Evolutionary conservation across 768 basidiomycete species (phyloP).

Genomic region (Xerocomus spinulosus): DNA sequence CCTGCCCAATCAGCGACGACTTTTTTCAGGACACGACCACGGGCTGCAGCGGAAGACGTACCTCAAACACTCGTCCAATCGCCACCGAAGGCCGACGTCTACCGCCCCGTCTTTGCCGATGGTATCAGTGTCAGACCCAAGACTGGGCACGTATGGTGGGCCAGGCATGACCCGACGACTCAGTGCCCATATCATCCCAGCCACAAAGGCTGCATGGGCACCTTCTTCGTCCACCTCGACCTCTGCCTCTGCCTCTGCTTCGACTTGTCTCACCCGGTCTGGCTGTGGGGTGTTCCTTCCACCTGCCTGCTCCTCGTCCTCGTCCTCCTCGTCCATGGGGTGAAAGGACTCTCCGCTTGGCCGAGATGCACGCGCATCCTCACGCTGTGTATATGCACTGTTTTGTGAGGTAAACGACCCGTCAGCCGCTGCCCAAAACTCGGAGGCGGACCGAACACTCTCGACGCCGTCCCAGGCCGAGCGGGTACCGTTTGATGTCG

Average conservation of each 20-base stretch:
- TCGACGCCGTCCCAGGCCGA: conserved; percentile 30
- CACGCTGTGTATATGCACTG: conserved; percentile 9
- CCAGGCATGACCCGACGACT: conserved; percentile 71
- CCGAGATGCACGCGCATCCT: conserved; percentile 7
- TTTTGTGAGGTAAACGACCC: conserved; percentile 19
- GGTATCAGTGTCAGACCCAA: conserved; percentile 10
- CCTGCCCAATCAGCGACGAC: conserved; percentile 38
- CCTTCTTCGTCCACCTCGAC: conserved; percentile 67
- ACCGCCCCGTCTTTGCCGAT: conserved; percentile 35
- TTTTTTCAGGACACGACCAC: neutral
- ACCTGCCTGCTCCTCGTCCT: conserved; percentile 9
- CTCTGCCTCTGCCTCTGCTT: too few relatives aligned
- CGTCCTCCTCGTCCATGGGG: conserved; percentile 28
- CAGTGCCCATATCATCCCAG: conserved; percentile 82
- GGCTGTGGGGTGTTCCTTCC: conserved; percentile 22
- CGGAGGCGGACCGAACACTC: conserved; percentile 64
- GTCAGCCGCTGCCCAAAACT: conserved; percentile 60
- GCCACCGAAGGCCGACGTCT: conserved; percentile 53
- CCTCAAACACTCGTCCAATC: conserved; percentile 79
- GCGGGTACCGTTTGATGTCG: conserved; percentile 15
- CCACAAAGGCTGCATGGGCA: conserved; percentile 78
- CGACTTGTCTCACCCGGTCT: neutral
- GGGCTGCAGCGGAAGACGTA: conserved; percentile 20
- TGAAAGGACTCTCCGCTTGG: conserved; percentile 31
- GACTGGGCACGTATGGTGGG: conserved; percentile 61